phyloP scores from a whole-genome alignment of 2,329 filamentous ascomycete genomes.

The Coniochaeta sp. region DNA sequence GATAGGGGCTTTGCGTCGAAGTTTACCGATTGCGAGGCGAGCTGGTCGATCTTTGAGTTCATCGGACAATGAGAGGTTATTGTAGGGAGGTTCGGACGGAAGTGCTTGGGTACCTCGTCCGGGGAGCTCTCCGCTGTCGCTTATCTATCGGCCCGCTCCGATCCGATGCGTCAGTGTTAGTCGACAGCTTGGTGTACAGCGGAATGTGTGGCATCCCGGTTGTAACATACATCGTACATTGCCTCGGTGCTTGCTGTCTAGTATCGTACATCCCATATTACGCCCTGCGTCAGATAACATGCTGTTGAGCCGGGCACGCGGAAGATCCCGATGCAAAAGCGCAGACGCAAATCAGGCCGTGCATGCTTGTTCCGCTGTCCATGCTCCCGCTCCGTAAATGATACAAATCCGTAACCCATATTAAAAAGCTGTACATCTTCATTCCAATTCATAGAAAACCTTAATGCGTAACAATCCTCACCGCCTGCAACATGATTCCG shows the following conservation, averaged over 20 bases:
- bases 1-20: no score
- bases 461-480: constrained; percentile 67
- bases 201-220: not conserved
- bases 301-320: no score
- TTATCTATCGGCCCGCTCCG: not conserved
- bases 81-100: not conserved
- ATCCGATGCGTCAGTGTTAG: not conserved
- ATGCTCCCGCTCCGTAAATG: not conserved
- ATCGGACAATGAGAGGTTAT: no score
- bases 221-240: not conserved
- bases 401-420: not conserved
- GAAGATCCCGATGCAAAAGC: not conserved
- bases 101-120: not conserved
- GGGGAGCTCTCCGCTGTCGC: not conserved
- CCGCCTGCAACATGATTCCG: constrained; percentile 75
- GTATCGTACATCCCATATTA: not conserved
- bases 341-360: not conserved
- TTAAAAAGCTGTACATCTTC: not conserved
- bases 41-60: no score
- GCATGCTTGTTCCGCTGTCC: not conserved
- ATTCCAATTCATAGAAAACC: no score
- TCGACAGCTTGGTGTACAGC: not conserved
- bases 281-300: not conserved
- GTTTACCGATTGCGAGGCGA: no score
- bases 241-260: not conserved